A percentile compares a stretch with the other conserved stretches of the same genome.
Conservation (phyloP, 108 stramenopile genomes). For the Cyclotella cryptica region DNA sequence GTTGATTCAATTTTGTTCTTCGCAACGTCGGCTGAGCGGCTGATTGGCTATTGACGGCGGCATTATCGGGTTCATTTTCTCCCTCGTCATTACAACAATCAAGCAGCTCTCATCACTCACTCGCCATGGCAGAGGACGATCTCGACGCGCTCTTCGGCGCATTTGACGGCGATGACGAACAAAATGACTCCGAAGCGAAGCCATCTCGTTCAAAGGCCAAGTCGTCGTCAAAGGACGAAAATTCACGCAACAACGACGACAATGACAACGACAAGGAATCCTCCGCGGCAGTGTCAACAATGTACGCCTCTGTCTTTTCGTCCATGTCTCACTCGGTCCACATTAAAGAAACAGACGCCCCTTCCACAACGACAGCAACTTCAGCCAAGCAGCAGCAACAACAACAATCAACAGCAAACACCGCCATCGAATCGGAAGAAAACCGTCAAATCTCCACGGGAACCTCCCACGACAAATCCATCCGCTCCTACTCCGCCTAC, state of each 20-base stretch:
- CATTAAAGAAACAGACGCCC: conserved; percentile 47
- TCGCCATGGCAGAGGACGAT: conserved; percentile 74
- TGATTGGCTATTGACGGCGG: too few species aligned
- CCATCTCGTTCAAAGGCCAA: not conserved
- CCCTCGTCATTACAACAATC: not conserved
- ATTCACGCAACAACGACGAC: conserved; percentile 6
- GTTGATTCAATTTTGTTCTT: too few species aligned
- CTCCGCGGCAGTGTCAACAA: conserved; percentile 32
- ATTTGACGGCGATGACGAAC: conserved; percentile 69
- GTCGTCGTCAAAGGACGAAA: too few species aligned
- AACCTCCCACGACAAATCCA: conserved; percentile 89
- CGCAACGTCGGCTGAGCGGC: too few species aligned
- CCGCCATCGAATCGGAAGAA: conserved; percentile 30
- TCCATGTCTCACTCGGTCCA: conserved; percentile 41
- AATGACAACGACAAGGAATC: conserved; percentile 25
- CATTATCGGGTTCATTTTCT: not conserved
- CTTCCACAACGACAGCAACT: conserved; percentile 15
- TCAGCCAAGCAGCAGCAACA: too few species aligned
- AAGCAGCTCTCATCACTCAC: not conserved
- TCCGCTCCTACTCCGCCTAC: conserved; percentile 80
- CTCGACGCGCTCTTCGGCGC: conserved; percentile 89
- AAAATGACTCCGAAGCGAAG: conserved; percentile 1
- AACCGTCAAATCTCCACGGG: conserved; percentile 77
- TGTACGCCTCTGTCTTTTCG: conserved; percentile 51
- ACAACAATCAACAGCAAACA: conserved; percentile 14